Base-by-base conservation (phyloP, 768 basidiomycete species). In the Lyophyllum shimeji region DNA sequence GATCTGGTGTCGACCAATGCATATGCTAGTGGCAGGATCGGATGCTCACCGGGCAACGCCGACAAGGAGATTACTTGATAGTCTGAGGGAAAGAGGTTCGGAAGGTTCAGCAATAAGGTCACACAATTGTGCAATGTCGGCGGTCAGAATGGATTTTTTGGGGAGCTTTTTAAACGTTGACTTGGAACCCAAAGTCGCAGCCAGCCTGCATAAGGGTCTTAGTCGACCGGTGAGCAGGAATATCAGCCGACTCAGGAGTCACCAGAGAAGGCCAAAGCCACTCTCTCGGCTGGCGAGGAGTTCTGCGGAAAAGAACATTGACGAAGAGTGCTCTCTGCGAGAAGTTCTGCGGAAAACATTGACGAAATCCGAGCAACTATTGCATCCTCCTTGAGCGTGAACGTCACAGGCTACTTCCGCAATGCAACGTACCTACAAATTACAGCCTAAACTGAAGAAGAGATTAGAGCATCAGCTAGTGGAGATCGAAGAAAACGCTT, bases 251-350 rank as follows among this genome's bases (percentile, higher is more conserved):
- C 23, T 55, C 68, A 15, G 25, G 15, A 2, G 2, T 25, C 29
- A 91, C 92, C 92, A 94, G 18, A 93, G 76, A n/a, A 94, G 81
- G 55, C 93, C 94, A 64, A 91, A 94, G 13, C 93, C 91, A 61
- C 87, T 92, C 63, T 95, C 92, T 56, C 93, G 78, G 63, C 82
- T 86, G 18, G 88, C 83, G 23, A 96, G 76, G 3, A 95, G 72
- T 49, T 95, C 93, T 7, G 87, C 77, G 42, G 90, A 83, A 70
- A 93, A 96, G 76, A 96, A 96, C 93, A 96, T 93, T 17, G 18
- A n/a, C 23, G 11, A 18, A 46, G n/a, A 45, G 12, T n/a, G n/a
- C n/a, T n/a, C n/a, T n/a, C n/a, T n/a, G 39, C 21, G 29, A 52
- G 21, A 47, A 44, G 20, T 20, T 18, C 20, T 6, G 39, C n/a